Base-by-base conservation (phyloP, 2,329 filamentous ascomycete species). In the Furcasterigmium sp. region DNA sequence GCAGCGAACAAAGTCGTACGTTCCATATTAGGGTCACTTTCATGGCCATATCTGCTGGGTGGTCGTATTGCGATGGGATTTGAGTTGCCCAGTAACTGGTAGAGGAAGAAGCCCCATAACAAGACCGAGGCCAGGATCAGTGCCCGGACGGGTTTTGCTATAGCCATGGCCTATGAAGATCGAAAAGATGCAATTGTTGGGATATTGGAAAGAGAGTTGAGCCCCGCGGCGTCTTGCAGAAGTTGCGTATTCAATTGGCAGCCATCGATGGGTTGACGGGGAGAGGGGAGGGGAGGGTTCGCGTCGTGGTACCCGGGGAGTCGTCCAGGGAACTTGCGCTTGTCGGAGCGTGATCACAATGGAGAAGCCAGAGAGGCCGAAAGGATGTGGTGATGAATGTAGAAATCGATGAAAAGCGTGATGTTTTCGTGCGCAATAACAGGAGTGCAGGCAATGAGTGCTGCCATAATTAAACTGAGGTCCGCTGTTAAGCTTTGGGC, bases 131-230 rank as follows among this genome's bases (percentile, higher is more conserved):
- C 72, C 51, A 86, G 75, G 53, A 80, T 85, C 59, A 95, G 72
- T 58, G 86, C 80, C 67, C 91, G 83, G 61, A 95, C 84, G 45
- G 89, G 87, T 71, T 84, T 84, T 59, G 89, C 87, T 61, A 95
- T 74, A 57, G 85, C 87, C 90, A 95, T 95, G 23, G 11, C 23
- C n/a, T 52, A 55, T 78, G 59, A 43, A 14, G 7, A 11, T 32
- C 8, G 29, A 32, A 15, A 13, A 13, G 29, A 15, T 3, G 29
- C 29, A 7, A 14, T 32, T 32, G 9, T 32, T 13, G 14, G 13
- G 29, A 17, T 35, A 17, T 15, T 8, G 32, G 15, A 17, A 17
- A 4, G 11, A 17, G n/a, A 5, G 15, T 18, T 15, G n/a, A 17
- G n/a, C 32, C 23, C 46, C 32, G 14, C 11, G 15, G 15, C 10